Evolutionary conservation across 2,329 filamentous ascomycete species (phyloP), one percentile per base, ranked within the genome.

Genomic region (Beauveria scarabaeidicola): DNA sequence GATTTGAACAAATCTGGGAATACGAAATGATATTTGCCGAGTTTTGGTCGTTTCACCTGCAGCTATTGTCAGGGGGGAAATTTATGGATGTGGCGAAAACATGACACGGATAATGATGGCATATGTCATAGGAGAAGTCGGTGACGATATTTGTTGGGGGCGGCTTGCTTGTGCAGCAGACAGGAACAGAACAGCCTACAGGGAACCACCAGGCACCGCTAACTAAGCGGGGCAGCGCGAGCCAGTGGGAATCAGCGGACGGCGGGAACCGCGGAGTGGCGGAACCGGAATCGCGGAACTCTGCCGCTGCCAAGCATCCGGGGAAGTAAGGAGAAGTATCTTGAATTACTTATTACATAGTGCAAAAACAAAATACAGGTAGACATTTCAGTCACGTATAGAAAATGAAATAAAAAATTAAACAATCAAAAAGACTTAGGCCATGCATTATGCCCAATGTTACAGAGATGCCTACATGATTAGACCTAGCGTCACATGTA

Each of bases 131-230:
- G 44, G 13, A n/a, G 27, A 58, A 46, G 56, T 58, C 56, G 48
- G 56, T 58, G 56, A 58, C 47, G 56, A 58, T 58, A 58, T 58
- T 52, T 52, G 56, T 58, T 58, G 56, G 56, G 56, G 56, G 54
- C 38, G 41, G 29, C 29, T 36, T 23, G 40, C 23, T 29, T 17
- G 21, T 47, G 44, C 21, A 32, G 36, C 15, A 23, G 13, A 17
- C 50, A 17, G 17, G 36, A 50, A 36, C 36, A 52, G 52, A 41
- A 46, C n/a, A n/a, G n/a, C n/a, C n/a, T n/a, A 55, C 52, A 55
- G 52, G 25, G 41, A 55, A 55, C 52, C 13, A n/a, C 41, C 52
- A 55, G 52, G 52, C 52, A 55, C 52, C 41, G 25, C 36, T 23
- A 23, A 4, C 23, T 23, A 17, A 27, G 47, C 47, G 47, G 11